phyloP scores from a whole-genome alignment of 2,329 filamentous ascomycete genomes.

The Ophiosphaerella korrae region DNA sequence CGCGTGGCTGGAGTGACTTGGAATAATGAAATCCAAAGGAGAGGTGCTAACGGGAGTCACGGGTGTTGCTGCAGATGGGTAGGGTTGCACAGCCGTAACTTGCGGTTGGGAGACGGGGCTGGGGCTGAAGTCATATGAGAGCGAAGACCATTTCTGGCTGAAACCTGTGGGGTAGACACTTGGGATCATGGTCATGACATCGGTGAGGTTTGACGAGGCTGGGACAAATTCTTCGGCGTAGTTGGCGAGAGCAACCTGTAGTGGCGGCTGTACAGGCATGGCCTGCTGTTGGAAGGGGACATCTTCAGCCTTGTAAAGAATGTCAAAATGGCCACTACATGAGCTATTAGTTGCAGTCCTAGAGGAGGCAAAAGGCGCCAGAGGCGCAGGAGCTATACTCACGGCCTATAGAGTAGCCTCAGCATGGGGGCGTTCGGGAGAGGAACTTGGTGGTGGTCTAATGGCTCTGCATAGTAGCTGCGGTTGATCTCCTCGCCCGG shows the following conservation, averaged over 20 bases:
- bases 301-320: constrained; percentile 76
- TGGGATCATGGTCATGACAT: constrained; percentile 51
- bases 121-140: constrained; percentile 44
- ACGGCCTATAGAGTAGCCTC: constrained; percentile 70
- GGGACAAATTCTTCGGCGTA: constrained; percentile 50
- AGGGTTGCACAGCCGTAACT: constrained; percentile 39
- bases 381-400: constrained; percentile 33
- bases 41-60: constrained; percentile 34
- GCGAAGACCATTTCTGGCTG: constrained; percentile 40
- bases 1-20: constrained; percentile 32
- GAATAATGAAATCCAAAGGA: constrained; percentile 41
- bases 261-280: constrained; percentile 33
- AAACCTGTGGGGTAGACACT: constrained; percentile 51
- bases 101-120: constrained; percentile 40
- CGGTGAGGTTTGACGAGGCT: constrained; percentile 37
- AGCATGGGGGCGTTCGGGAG: constrained; percentile 64
- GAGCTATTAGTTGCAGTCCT: constrained; percentile 1
- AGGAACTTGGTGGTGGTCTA: constrained; percentile 50
- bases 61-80: constrained; percentile 35
- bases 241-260: constrained; percentile 45
- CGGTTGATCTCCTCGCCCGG: constrained; percentile 74
- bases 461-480: constrained; percentile 65
- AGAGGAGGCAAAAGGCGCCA: constrained; percentile 6
- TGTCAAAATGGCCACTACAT: constrained; percentile 83
- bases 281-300: constrained; percentile 42